Evolutionary conservation across 177 flowering plant species (phyloP), one percentile per base, ranked within the genome.

Genomic region (Tripterygium wilfordii): DNA sequence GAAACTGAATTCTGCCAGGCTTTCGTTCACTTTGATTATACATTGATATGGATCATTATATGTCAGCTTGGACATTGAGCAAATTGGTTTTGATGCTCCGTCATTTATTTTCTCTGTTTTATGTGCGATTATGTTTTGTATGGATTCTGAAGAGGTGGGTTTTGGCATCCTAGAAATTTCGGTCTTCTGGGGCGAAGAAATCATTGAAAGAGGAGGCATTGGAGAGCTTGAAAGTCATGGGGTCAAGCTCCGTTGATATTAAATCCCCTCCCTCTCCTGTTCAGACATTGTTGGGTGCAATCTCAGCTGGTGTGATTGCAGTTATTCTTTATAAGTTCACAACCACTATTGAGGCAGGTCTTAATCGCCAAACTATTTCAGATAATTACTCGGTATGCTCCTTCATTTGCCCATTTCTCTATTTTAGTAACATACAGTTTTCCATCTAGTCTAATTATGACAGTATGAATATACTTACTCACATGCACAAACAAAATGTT

Each of bases 291-390:
- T 49, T 86, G 53, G 98, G 98, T 17, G 90, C 70, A 18, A 20
- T 92, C 21, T 19, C 91, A 1, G 98, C 96, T 7, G 98, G 85
- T 8, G 85, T 68, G 3, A 79, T 92, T 43, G 88, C 96, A 0
- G 50, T 92, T 13, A 54, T 92, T 47, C 85, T 92, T 33, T 92
- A 88, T 53, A 92, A 85, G 70, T 88, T 92, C 62, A 60, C 98
- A 18, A 72, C 74, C 13, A 92, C 91, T 8, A 59, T 92, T 27
- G 98, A 86, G 56, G 77, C 81, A 4, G 36, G 80, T 29, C 88
- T 92, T 25, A 84, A 80, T 60, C 82, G 85, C 24, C 96, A 88
- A 64, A 61, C 83, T 8, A 47, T 88, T 36, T 78, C 98, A 0
- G 94, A 84, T 61, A 79, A 60, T 63, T 86, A 69, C 57, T 88